Base-by-base conservation (phyloP, 2,329 filamentous ascomycete species). In the Fusarium gaditjirri region DNA sequence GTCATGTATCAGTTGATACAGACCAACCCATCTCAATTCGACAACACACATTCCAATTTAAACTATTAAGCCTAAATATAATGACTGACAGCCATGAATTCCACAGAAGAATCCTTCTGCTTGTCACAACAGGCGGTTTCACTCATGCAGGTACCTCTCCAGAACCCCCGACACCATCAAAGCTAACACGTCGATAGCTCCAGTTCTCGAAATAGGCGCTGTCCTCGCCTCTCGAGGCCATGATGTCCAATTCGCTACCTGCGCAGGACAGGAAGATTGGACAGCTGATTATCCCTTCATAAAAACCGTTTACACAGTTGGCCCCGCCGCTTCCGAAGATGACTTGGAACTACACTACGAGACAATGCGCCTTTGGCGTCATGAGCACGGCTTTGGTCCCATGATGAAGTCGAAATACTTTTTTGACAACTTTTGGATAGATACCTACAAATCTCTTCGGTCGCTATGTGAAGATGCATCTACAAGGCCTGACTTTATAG, bases 341-440 rank as follows among this genome's bases (percentile, higher is more conserved):
- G 74, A 81, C 14, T 67, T 77, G 25, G 77, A 76, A 27, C 49
- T 70, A 5, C 81, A 83, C 68, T 84, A 83, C 62, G 71, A 77
- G 23, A 75, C 79, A 23, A 80, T 81, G 78, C 79, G 77, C 10
- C 65, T 72, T 6, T 83, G 79, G 76, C 77, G 80, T 31, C 74
- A 79, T 33, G 72, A 74, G 21, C 75, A 80, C 35, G 80, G 79
- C 55, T 71, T 82, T n/a, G 71, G 62, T 9, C 68, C 73, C 13
- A 73, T 76, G 46, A 79, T 84, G 73, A 60, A 73, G 25, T 80
- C 80, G n/a, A 84, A 83, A 61, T 77, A 77, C 39, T 73, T 81
- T 43, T 81, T 81, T 57, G 81, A 84, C 55, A 77, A 78, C 2
- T 80, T 79, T 66, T 84, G 81, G 82, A 76, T 78, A 13, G 65